phyloP scores from a whole-genome alignment of 2,329 filamentous ascomycete species.

The Trichoderma sp. region DNA sequence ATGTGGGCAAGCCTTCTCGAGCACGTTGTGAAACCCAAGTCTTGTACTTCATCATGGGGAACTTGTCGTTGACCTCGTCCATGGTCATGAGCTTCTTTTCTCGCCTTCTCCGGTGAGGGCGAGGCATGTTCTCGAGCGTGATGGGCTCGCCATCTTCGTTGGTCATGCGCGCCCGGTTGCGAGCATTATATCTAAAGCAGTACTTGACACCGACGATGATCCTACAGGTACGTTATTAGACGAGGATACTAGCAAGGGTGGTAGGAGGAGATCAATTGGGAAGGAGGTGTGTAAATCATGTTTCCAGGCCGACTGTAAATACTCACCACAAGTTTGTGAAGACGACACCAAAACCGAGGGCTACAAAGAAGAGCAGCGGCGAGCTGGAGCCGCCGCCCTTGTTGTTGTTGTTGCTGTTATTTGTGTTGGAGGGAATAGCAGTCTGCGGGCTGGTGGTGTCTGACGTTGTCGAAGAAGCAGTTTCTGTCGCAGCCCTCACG shows the following conservation, averaged over 20 bases:
- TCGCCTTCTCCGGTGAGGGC: conserved; percentile 78
- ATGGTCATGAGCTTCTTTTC: conserved; percentile 99
- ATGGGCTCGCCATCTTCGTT: conserved; percentile 85
- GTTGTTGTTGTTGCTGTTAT: conserved; percentile 24
- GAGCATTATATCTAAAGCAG: conserved; percentile 96
- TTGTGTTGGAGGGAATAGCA: conserved; percentile 17
- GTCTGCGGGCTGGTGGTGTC: conserved; percentile 19
- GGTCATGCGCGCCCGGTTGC: conserved; percentile 75
- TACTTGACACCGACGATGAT: conserved; percentile 99
- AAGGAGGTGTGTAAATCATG: not conserved
- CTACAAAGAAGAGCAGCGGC: conserved; percentile 75
- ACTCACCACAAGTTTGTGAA: conserved; percentile 97
- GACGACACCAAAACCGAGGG: conserved; percentile 93
- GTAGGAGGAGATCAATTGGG: not conserved
- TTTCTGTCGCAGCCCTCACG: conserved; percentile 31
- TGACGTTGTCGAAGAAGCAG: conserved; percentile 21
- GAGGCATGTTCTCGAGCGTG: conserved; percentile 78
- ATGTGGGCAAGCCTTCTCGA: conserved; percentile 76
- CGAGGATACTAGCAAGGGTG: not conserved
- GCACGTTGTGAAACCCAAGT: conserved; percentile 83
- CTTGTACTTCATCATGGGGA: conserved; percentile 96
- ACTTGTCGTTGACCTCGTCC: conserved; percentile 97
- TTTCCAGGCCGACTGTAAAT: not conserved
- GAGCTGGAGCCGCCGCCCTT: conserved; percentile 36
- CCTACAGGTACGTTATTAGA: conserved; percentile 50